Evolutionary conservation across 2,329 filamentous ascomycete genomes (phyloP), one percentile per base, ranked within the genome.

Genomic region (Colletotrichum tanaceti): DNA sequence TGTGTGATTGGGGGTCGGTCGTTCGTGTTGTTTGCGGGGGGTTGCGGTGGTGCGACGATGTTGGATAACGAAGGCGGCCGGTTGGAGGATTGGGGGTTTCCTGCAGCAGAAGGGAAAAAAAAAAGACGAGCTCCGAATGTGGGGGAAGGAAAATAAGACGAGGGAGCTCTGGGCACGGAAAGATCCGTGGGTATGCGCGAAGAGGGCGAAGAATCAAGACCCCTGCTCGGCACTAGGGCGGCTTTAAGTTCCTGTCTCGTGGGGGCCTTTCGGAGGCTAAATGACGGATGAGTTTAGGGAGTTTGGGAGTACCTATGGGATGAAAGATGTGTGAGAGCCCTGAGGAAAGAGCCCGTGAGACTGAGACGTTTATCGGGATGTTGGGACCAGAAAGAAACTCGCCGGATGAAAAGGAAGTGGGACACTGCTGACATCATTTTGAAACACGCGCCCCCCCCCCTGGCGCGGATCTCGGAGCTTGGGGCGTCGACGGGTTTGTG

Each of bases 401-500:
- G 39, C 16, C 16, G 16, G 20, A 57, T 57, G 39, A 44, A 22
- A 32, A 18, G 6, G 32, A 22, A 41, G 14, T 14, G 44, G n/a
- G 16, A 22, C 11, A 24, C 67, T 58, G 39, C 59, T 70, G 68
- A 70, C 62, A 68, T 69, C 60, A 70, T 61, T 63, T 35, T 63
- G 67, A 70, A 70, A 70, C 63, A 32, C 54, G 46, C 35, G 14
- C 7, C 28, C n/a, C 41, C 3, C 41, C 66, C 67, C 67, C 63
- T 70, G 58, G 57, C 63, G 58, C 58, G 46, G 52, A 70, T 69
- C 60, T 18, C 52, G 54, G 60, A 59, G 60, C 49, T 65, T 88
- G 86, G 4, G 89, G 49, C 54, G 9, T 49, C 20, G 38, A 38
- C 18, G 32, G 32, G 55, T 67, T 62, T 67, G 63, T 38, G 50